Base-by-base conservation (phyloP, 148 eudicot genomes). In the Vaccinium myrtillus region DNA sequence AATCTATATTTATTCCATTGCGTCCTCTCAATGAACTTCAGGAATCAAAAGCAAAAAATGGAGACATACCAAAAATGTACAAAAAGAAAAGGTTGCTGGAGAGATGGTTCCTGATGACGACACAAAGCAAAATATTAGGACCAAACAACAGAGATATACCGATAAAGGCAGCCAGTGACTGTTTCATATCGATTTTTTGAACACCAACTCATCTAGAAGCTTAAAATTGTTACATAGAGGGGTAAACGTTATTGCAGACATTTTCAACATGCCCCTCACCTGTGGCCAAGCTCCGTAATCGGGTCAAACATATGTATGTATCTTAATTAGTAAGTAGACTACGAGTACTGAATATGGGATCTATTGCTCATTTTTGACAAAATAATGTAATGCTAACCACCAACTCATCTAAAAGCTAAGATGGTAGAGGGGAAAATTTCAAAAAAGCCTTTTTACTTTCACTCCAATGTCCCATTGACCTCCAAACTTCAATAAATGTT, bases 11-110 rank as follows among this genome's bases (percentile, higher is more conserved):
- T 27, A 23, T 12, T 48, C 21, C 6, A 30, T 18, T 74, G 4
- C 10, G 32, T 48, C 69, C 55, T 79, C 27, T 67, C 18, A 32
- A 8, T 10, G 18, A 75, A 79, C 75, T 69, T 63, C 16, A 58
- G 70, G 74, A 39, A 36, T 55, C 63, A 49, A 65, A 86, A 43
- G 63, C 59, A 81, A 84, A 5, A 54, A 56, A n/a, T 30, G 55
- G 50, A 25, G 78, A 49, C 94, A 90, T 92, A 97, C 99, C 99
- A 83, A 97, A 95, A 80, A 97, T 97, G 85, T 97, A 97, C 84
- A 97, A 85, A 90, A 97, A 97, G 93, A 97, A 97, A 55, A 97
- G 98, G 90, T 97, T 97, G 95, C 98, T 95, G 51, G 98, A 95
- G 36, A 97, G 94, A 91, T 97, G 99, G 84, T 91, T 93, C 99